Percentiles rank a stretch among this genome's conserved stretches.
Conservation (phyloP, 768 basidiomycete species). For the Podaxis sp. region DNA sequence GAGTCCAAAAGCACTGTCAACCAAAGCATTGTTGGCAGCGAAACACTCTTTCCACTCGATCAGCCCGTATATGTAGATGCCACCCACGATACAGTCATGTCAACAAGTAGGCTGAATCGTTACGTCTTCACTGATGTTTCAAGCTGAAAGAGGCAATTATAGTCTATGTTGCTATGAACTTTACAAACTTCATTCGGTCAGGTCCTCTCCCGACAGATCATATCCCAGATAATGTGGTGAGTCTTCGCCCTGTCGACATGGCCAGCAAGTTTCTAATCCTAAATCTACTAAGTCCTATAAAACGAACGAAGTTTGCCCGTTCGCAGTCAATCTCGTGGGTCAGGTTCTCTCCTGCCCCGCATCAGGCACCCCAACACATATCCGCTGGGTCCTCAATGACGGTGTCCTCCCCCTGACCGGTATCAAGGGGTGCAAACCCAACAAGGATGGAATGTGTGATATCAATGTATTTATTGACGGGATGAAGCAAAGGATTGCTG, state of each 20-base stretch:
- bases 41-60: conserved; percentile 52
- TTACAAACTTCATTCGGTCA: conserved; percentile 57
- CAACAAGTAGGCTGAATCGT: conserved; percentile 45
- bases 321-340: conserved; percentile 36
- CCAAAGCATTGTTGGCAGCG: conserved; percentile 56
- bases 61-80: conserved; percentile 71
- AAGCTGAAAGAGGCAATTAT: conserved; percentile 12
- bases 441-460: conserved; percentile 62
- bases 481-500: conserved; percentile 52
- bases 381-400: conserved; percentile 75
- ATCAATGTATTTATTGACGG: conserved; percentile 57
- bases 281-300: conserved; percentile 35
- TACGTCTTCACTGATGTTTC: neutral
- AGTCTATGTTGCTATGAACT: conserved; percentile 73
- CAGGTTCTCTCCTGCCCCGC: conserved; percentile 47
- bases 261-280: conserved; percentile 34
- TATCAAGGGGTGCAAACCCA: conserved; percentile 55
- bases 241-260: conserved; percentile 52
- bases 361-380: conserved; percentile 36
- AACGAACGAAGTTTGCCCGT: conserved; percentile 33
- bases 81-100: conserved; percentile 70
- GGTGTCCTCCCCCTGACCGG: conserved; percentile 68
- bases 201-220: conserved; percentile 67
- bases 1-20: conserved; percentile 63
- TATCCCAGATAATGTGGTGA: conserved; percentile 52